Conservation (phyloP, 148 eudicot species). For the Vaccinium vitisidaea region DNA sequence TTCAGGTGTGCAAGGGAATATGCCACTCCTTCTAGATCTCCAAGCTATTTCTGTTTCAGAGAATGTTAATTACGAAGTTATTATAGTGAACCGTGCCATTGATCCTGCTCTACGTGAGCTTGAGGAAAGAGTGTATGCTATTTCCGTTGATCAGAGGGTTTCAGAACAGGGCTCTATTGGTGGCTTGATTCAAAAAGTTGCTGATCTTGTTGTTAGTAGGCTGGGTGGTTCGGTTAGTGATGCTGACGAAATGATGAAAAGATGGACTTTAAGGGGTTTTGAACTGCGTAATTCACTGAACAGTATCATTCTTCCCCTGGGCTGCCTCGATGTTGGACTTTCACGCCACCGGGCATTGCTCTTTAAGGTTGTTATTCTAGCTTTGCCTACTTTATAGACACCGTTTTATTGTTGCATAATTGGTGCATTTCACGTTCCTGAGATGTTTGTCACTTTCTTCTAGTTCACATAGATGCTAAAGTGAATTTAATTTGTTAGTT, state of each 20-base stretch:
- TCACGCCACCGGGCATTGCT: constrained; percentile 96
- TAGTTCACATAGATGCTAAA: background rate
- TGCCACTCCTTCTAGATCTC: constrained; percentile 75
- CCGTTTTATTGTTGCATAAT: background rate
- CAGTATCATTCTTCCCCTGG: constrained; percentile 79
- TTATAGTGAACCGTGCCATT: constrained; percentile 61
- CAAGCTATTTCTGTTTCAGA: constrained; percentile 61
- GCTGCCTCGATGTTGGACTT: constrained; percentile 86
- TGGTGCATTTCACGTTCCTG: background rate
- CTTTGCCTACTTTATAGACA: background rate
- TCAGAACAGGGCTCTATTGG: constrained; percentile 41
- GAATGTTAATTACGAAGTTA: constrained; percentile 66
- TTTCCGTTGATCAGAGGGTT: constrained; percentile 49
- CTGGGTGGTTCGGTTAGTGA: constrained; percentile 92
- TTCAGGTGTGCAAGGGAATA: constrained; percentile 55
- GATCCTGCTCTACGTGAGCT: constrained; percentile 69
- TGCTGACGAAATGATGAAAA: constrained; percentile 73
- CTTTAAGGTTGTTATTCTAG: constrained; percentile 59
- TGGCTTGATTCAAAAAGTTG: constrained; percentile 67
- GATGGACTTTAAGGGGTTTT: constrained; percentile 68
- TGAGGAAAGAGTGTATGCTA: constrained; percentile 64
- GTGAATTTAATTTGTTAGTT: background rate
- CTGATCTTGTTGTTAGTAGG: constrained; percentile 71
- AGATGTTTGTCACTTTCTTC: background rate
- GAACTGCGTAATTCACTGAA: constrained; percentile 57